phyloP scores from a whole-genome alignment of 768 basidiomycete species.

The Xerocomellus intermedius region DNA sequence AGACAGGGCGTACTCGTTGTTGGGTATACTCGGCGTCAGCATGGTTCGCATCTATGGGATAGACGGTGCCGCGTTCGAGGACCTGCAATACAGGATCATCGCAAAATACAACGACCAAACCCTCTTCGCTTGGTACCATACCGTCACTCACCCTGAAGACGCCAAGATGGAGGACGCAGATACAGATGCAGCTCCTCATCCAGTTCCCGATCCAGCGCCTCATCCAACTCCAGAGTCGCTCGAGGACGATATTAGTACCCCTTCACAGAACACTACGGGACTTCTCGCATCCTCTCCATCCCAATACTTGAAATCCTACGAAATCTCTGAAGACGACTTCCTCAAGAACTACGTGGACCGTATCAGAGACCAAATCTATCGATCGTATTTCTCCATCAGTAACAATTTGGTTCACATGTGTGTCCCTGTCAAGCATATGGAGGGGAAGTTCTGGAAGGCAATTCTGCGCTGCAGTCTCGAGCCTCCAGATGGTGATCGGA shows the following conservation, averaged over 20 bases:
- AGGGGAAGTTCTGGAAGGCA: conserved; percentile 17
- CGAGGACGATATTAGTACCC: not conserved
- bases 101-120: conserved; percentile 22
- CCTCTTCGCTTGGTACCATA: conserved; percentile 28
- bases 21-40: conserved; percentile 25
- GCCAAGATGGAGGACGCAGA: conserved; percentile 7
- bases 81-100: conserved; percentile 26
- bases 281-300: conserved; percentile 25
- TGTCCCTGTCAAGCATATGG: conserved; percentile 18
- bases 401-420: conserved; percentile 24
- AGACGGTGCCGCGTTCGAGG: conserved; percentile 22
- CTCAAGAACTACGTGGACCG: conserved; percentile 16
- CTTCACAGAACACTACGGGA: conserved; percentile 15
- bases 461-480: conserved; percentile 26
- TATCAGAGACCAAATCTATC: conserved; percentile 13
- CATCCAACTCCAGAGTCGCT: not conserved
- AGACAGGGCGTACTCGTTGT: conserved; percentile 31
- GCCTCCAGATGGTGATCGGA: conserved; percentile 1
- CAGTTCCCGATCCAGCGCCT: not conserved
- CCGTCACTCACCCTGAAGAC: conserved; percentile 5
- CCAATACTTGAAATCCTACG: conserved; percentile 18
- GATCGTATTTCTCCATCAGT: conserved; percentile 14
- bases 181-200: not conserved
- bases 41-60: conserved; percentile 28
- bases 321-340: conserved; percentile 22